These are phyloP conservation scores for Ustilago trichophora DNA, from an alignment of 1,284 basidiomycete species.

Conservation along the genomic window DNA sequence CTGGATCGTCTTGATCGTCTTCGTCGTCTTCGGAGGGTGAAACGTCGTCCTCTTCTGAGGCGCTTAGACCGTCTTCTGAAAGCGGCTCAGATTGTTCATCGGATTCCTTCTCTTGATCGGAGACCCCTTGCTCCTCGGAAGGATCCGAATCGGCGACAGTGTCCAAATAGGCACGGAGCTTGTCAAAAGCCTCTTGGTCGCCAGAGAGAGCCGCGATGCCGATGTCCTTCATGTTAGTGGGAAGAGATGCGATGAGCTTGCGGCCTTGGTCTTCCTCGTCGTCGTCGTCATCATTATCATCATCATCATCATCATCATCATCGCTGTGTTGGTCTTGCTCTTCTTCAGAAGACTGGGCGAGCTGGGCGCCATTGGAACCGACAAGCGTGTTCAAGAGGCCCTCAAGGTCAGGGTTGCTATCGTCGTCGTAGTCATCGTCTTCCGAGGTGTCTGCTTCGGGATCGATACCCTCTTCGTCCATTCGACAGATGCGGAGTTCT, in stretches of 20 bases:
- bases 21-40: conserved; percentile 10
- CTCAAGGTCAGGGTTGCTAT: conserved; percentile 16
- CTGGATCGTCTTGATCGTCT: neutral
- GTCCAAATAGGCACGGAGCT: conserved; percentile 18
- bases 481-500: conserved; percentile 38
- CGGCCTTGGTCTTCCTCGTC: no score
- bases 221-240: conserved; percentile 14
- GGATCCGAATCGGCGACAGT: conserved; percentile 13
- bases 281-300: no score
- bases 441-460: conserved; percentile 40
- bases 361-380: conserved; percentile 2
- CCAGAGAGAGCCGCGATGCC: conserved; percentile 22
- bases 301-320: conserved; percentile 7
- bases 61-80: conserved; percentile 1
- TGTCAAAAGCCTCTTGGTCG: conserved; percentile 1
- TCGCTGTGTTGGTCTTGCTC: conserved; percentile 3
- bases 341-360: conserved; percentile 7
- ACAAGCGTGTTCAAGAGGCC: conserved; percentile 13
- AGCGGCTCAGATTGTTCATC: conserved; percentile 2
- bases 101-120: neutral
- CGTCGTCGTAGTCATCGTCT: conserved; percentile 38
- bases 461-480: conserved; percentile 48
- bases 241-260: conserved; percentile 7
- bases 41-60: conserved; percentile 9
- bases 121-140: no score